Percentiles rank a stretch among this genome's conserved stretches.
Conservation (phyloP, 2,329 filamentous ascomycete genomes). For the Arthrobotrys pseudoclavata region DNA sequence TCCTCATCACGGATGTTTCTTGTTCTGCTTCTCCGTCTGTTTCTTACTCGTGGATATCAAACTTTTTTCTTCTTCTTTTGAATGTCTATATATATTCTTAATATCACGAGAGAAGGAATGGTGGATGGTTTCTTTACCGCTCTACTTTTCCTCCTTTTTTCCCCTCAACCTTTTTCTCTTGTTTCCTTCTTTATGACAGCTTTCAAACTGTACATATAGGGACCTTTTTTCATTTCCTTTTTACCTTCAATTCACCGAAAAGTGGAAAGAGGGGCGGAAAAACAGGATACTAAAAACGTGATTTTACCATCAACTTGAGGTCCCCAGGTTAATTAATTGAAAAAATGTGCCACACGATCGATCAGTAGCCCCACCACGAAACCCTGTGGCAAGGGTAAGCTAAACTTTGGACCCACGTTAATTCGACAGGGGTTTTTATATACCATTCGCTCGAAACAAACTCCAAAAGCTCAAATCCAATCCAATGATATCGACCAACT, state of each 20-base stretch:
- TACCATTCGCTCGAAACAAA: background rate
- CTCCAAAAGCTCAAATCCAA: background rate
- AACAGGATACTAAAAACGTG: background rate
- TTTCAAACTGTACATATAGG: constrained; percentile 30
- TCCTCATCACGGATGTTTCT: constrained; percentile 9
- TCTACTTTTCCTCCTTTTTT: constrained; percentile 16
- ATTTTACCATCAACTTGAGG: background rate
- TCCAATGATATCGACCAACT: no score
- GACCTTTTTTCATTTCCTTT: background rate
- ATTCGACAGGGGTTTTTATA: background rate
- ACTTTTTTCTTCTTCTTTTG: constrained; percentile 18
- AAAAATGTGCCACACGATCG: background rate
- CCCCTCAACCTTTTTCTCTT: background rate
- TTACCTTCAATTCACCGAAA: background rate
- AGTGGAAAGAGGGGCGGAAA: background rate
- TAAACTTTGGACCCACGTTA: background rate
- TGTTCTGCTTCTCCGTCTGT: constrained; percentile 25
- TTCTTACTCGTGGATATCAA: constrained; percentile 28
- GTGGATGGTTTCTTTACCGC: constrained; percentile 9
- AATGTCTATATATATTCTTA: constrained; percentile 45
- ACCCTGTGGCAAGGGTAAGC: constrained; percentile 1
- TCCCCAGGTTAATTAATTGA: background rate
- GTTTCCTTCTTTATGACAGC: constrained; percentile 19
- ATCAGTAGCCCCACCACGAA: background rate
- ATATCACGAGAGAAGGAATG: constrained; percentile 26